These are phyloP conservation scores for Atkinsonella texensis DNA, from an alignment of 2,329 filamentous ascomycete genomes.

Conservation along the genomic window DNA sequence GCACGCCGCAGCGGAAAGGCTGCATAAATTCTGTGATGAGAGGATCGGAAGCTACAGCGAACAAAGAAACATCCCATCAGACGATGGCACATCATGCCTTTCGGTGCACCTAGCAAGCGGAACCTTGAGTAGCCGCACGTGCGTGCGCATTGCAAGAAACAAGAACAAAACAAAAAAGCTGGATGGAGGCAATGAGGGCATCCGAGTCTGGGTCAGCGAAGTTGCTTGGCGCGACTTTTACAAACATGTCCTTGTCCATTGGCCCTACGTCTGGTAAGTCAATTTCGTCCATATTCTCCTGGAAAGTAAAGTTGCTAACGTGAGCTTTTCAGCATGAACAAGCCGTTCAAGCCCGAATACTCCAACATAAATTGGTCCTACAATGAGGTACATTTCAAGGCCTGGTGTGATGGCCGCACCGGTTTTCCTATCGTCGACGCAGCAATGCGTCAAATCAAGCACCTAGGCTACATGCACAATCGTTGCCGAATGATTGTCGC, in stretches of 20 bases:
- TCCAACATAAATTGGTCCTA: conserved; percentile 77
- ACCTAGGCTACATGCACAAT: conserved; percentile 72
- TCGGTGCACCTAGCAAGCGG: conserved; percentile 62
- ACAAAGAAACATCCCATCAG: conserved; percentile 52
- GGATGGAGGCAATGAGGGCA: conserved; percentile 52
- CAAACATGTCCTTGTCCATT: conserved; percentile 70
- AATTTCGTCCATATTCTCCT: background rate
- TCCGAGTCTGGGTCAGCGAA: conserved; percentile 66
- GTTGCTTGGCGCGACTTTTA: conserved; percentile 85
- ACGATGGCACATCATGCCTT: conserved; percentile 51
- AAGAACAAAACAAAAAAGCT: conserved; percentile 53
- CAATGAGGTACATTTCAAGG: conserved; percentile 51
- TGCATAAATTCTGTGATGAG: conserved; percentile 56
- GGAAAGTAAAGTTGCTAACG: background rate
- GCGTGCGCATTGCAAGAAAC: conserved; percentile 49
- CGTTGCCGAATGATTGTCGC: conserved; percentile 74
- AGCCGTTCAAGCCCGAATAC: conserved; percentile 67
- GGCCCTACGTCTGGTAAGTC: conserved; percentile 67
- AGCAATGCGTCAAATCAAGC: conserved; percentile 65
- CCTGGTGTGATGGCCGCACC: conserved; percentile 64
- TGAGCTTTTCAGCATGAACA: conserved; percentile 35
- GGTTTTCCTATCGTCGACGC: conserved; percentile 80
- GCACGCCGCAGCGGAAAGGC: conserved; percentile 51
- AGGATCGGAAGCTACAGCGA: conserved; percentile 50
- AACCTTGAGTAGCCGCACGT: conserved; percentile 56